Base-by-base conservation (phyloP, 495 filamentous ascomycete species). In the Evernia prunastri region DNA sequence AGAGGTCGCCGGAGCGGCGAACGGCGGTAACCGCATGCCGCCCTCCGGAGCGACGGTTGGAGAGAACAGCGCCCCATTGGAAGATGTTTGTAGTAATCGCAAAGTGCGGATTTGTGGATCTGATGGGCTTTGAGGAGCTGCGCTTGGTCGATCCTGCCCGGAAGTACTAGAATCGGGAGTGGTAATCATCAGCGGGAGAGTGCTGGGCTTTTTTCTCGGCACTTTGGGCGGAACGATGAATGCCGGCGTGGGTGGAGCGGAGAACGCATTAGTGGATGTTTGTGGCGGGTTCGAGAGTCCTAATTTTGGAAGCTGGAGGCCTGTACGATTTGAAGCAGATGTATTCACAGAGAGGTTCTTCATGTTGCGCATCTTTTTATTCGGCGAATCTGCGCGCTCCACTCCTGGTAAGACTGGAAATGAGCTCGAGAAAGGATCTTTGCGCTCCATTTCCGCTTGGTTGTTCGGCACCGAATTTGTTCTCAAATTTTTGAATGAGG, bases 331-430 rank as follows among this genome's bases (percentile, higher is more conserved):
- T 11, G 79, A 74, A 17, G 84, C 80, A 18, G 88, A 85, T 56
- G 95, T 89, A 63, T 94, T 90, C 63, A 97, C 83, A 1, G 92
- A 96, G 7, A 98, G 79, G 58, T 93, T 93, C 74, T 98, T 98
- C 70, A 93, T 86, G 73, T 98, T 98, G 58, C 91, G 87, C 36
- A 86, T 82, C 72, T 90, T 88, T 71, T 83, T 82, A 36, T 86
- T 80, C 3, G 91, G 90, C 7, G 86, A 88, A 56, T 76, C 75
- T 6, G 78, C 71, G 15, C 78, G 76, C 58, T 67, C 60, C 29
- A 66, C 80, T 71, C 60, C 81, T 54, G 59, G 72, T 27, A 83
- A 72, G 42, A 67, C 72, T 61, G 79, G 72, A 70, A 81, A 77
- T 15, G 74, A 70, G 63, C 78, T 74, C 63, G 76, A 66, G 77